These are phyloP conservation scores for Boletus semigastroideus DNA, from an alignment of 1,284 basidiomycete species.

Conservation along the genomic window DNA sequence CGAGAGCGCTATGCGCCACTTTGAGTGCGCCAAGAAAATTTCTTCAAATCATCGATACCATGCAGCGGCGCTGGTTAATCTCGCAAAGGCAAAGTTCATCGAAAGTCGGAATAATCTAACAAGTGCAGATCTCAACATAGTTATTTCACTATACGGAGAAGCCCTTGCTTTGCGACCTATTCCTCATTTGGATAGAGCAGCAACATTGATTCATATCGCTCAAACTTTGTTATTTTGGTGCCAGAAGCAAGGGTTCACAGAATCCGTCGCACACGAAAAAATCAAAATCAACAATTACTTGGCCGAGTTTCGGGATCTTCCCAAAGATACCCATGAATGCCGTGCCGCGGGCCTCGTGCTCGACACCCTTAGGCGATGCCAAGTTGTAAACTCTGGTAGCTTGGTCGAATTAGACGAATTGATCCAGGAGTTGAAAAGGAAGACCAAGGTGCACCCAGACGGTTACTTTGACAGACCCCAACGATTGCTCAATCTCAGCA, in stretches of 20 bases:
- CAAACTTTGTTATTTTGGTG: slow-evolving; percentile 1
- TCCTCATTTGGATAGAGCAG: not conserved
- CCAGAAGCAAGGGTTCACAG: not conserved
- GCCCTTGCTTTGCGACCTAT: not conserved
- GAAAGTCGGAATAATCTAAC: not conserved
- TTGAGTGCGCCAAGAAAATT: not conserved
- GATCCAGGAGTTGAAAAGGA: not conserved
- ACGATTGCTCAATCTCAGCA: slow-evolving; percentile 2
- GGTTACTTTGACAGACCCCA: not conserved
- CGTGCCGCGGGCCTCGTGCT: not conserved
- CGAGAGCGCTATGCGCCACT: slow-evolving; percentile 3
- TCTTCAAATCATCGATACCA: not conserved
- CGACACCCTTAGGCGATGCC: not conserved
- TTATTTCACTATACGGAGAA: slow-evolving; percentile 1
- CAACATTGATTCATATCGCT: not conserved
- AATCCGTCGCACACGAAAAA: not conserved
- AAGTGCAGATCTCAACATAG: not conserved
- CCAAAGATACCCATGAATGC: not conserved
- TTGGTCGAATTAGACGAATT: not conserved
- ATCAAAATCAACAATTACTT: not conserved
- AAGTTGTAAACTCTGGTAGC: not conserved
- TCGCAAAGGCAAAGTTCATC: slow-evolving; percentile 7
- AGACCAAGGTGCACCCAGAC: not conserved
- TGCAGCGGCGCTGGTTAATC: slow-evolving; percentile 7
- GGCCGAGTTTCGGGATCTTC: not conserved